Conservation (phyloP, 164 flowering plant species). For the Warburgia ugandensis region DNA sequence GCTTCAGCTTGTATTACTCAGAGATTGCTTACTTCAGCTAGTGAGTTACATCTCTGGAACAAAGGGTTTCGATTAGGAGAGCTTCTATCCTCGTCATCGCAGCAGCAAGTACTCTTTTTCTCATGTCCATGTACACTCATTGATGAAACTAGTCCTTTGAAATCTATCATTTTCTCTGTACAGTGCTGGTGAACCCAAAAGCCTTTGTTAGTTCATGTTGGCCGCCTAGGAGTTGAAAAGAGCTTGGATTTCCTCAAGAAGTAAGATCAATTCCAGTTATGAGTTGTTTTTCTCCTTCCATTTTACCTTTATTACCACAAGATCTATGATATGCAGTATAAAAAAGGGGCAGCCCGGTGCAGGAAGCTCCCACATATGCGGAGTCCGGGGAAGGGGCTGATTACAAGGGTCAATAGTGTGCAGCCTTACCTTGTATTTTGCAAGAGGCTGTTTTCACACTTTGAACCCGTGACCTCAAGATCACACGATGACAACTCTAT, state of each 20-base stretch:
- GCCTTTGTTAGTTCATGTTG: constrained; percentile 86
- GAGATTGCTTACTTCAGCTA: constrained; percentile 35
- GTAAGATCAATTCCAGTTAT: constrained; percentile 43
- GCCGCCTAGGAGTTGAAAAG: constrained; percentile 92
- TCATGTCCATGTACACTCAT: neutral
- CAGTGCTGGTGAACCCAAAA: constrained; percentile 85
- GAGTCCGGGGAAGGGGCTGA: too few species aligned
- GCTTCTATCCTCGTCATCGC: constrained; percentile 70
- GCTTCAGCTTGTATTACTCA: too few species aligned
- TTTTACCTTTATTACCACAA: too few species aligned
- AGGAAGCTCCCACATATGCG: too few species aligned
- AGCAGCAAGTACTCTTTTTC: constrained; percentile 35
- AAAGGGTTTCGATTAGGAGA: constrained; percentile 96
- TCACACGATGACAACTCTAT: too few species aligned
- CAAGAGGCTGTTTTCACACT: too few species aligned
- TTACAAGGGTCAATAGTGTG: too few species aligned
- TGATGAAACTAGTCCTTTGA: neutral
- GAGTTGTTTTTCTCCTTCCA: too few species aligned
- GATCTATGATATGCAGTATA: too few species aligned
- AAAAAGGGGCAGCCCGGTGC: too few species aligned
- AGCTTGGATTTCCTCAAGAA: constrained; percentile 85
- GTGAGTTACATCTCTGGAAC: constrained; percentile 84
- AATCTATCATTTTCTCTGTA: constrained; percentile 7
- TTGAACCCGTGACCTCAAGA: too few species aligned
- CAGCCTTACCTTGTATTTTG: too few species aligned